Conservation (phyloP, 805 yeast species). For the Blastobotrys americana region DNA sequence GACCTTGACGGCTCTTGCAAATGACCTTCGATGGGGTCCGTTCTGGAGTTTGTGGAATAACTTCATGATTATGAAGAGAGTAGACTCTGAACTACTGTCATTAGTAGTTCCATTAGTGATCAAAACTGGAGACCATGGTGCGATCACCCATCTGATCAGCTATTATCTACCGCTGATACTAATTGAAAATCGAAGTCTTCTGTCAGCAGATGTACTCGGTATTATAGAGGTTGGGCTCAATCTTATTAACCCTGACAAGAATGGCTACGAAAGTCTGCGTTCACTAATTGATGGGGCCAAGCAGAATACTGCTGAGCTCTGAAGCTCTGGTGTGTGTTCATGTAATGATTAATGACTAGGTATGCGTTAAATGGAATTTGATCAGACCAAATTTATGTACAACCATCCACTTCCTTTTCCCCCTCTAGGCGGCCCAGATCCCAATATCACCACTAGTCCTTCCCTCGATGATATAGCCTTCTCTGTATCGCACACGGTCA, state of each 20-base stretch:
- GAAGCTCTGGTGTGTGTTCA: too few relatives aligned
- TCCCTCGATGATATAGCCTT: slow-evolving; percentile 64
- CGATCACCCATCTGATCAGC: slow-evolving; percentile 20
- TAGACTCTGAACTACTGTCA: slow-evolving; percentile 19
- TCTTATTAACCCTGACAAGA: neutral
- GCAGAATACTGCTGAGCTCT: too few relatives aligned
- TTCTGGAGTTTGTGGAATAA: slow-evolving; percentile 29
- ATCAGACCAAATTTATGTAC: too few relatives aligned
- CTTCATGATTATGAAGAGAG: slow-evolving; percentile 12
- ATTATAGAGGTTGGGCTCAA: neutral
- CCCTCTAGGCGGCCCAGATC: slow-evolving; percentile 53
- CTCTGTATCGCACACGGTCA: slow-evolving; percentile 44
- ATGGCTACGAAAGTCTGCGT: neutral
- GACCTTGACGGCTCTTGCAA: slow-evolving; percentile 25
- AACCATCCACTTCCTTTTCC: too few relatives aligned
- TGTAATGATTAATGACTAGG: too few relatives aligned
- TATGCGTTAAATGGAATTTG: too few relatives aligned
- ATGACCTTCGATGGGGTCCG: slow-evolving; percentile 21
- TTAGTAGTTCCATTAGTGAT: slow-evolving; percentile 26
- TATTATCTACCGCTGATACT: slow-evolving; percentile 19
- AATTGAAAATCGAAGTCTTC: neutral
- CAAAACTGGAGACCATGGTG: slow-evolving; percentile 23
- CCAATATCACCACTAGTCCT: slow-evolving; percentile 53
- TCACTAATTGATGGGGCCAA: too few relatives aligned
- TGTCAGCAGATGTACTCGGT: neutral